A percentile compares a stretch with the other conserved stretches of the same genome.
These are phyloP conservation scores for Alliaria petiolata DNA, from an alignment of 345 rosid species.

Conservation along the genomic window DNA sequence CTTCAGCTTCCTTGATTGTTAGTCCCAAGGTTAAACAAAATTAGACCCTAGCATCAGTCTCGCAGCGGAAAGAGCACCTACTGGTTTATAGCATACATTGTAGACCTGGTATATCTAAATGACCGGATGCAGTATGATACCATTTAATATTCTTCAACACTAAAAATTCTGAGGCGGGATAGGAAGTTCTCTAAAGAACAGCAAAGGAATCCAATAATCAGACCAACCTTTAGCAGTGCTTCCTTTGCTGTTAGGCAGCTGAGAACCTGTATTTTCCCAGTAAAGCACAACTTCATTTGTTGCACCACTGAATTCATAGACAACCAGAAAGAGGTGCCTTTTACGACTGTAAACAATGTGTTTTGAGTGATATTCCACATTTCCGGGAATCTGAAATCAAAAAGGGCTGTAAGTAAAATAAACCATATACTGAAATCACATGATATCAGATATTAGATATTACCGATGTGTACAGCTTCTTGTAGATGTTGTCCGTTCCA, in stretches of 20 bases:
- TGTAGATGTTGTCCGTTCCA: conserved; percentile 72
- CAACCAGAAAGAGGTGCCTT: conserved; percentile 73
- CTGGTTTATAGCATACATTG: conserved; percentile 12
- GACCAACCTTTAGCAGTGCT: conserved; percentile 73
- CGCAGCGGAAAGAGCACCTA: conserved; percentile 13
- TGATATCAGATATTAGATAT: conserved; percentile 27
- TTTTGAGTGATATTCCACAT: conserved; percentile 74
- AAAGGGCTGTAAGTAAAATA: conserved; percentile 4
- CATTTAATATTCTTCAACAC: neutral
- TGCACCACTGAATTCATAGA: conserved; percentile 82
- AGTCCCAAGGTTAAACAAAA: conserved; percentile 7
- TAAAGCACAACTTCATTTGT: conserved; percentile 84
- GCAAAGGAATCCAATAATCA: conserved; percentile 5
- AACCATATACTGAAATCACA: neutral
- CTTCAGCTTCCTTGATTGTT: neutral
- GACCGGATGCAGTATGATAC: conserved; percentile 1
- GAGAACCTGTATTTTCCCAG: conserved; percentile 79
- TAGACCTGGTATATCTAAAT: neutral
- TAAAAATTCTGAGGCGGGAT: neutral
- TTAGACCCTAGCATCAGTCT: neutral
- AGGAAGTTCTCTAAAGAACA: conserved; percentile 4
- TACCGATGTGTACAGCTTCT: conserved; percentile 88
- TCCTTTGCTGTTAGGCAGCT: conserved; percentile 67
- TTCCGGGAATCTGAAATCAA: conserved; percentile 71
- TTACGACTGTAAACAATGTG: conserved; percentile 67